Base-by-base conservation (phyloP, 495 filamentous ascomycete species). In the Viridothelium virens region DNA sequence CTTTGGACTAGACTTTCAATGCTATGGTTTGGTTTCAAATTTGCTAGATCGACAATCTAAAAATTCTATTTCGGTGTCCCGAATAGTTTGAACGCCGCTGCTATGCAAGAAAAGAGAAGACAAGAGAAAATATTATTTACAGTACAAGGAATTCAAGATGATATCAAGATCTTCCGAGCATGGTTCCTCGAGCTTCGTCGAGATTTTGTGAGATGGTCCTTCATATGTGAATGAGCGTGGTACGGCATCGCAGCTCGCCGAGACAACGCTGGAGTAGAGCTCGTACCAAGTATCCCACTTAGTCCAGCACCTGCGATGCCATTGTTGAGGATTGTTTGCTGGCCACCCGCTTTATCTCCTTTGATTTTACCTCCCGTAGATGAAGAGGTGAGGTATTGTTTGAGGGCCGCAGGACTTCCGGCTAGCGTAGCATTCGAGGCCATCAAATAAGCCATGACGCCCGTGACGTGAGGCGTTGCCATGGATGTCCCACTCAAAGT, bases 371-470 rank as follows among this genome's bases (percentile, higher is more conserved):
- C 53, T 34, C 53, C 53, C n/a, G 14, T 36, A 14, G 53, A 59
- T 59, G 53, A 59, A 36, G 53, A 59, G 18, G 4, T 59, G 53
- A 59, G 53, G 53, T 59, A 73, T 25, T 68, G 64, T 70, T 82
- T 83, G 72, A 83, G 76, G 0, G 70, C 71, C 48, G 65, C 53
- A 1, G 81, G 77, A 68, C 77, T 62, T 9, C 67, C 68, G 7
- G 71, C 73, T 4, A 83, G 74, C 37, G 65, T 66, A 1, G 67
- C 33, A 48, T 79, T 71, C 10, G 68, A 46, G 0, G 70, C 74
- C 64, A 83, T 77, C 10, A 78, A 64, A 65, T 79, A 80, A 2
- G 81, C 81, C 69, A 83, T 79, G n/a, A 83, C 70, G 38, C 81
- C 81, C 16, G 79, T 75, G 59, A 83, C 80, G 61, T 82, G 80